These are phyloP conservation scores for Alliaria petiolata DNA, from an alignment of 345 rosid species.

Conservation along the genomic window DNA sequence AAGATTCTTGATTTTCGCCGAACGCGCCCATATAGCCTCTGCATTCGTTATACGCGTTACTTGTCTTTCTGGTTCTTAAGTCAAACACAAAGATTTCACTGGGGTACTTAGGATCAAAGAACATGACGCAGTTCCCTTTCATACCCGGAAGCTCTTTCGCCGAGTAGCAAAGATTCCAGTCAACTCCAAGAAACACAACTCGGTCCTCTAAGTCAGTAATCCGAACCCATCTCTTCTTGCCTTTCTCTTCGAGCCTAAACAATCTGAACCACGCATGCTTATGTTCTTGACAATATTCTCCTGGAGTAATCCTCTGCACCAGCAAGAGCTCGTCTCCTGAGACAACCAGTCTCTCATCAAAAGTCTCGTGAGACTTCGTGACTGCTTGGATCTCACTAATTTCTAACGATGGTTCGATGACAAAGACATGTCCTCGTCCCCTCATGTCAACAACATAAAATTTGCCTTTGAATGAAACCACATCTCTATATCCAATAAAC, in stretches of 20 bases:
- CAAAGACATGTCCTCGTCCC: neutral
- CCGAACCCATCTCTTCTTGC: neutral
- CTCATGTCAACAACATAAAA: neutral
- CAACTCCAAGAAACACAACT: neutral
- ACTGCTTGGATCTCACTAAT: neutral
- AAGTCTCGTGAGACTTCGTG: neutral
- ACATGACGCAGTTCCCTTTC: conserved; percentile 1
- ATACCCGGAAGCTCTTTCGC: neutral
- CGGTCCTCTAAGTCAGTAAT: neutral
- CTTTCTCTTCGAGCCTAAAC: neutral
- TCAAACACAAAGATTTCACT: neutral
- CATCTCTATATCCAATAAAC: neutral
- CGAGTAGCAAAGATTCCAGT: neutral
- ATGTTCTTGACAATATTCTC: neutral
- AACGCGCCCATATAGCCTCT: neutral
- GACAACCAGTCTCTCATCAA: neutral
- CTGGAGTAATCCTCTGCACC: neutral
- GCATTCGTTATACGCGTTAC: neutral
- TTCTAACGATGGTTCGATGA: neutral
- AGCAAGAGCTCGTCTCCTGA: conserved; percentile 5
- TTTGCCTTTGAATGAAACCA: neutral
- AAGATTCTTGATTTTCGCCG: neutral
- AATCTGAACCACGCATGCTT: neutral
- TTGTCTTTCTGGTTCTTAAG: neutral
- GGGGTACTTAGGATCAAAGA: neutral